Base-by-base conservation (phyloP, 2,329 filamentous ascomycete species). In the Beauveria caledonica region DNA sequence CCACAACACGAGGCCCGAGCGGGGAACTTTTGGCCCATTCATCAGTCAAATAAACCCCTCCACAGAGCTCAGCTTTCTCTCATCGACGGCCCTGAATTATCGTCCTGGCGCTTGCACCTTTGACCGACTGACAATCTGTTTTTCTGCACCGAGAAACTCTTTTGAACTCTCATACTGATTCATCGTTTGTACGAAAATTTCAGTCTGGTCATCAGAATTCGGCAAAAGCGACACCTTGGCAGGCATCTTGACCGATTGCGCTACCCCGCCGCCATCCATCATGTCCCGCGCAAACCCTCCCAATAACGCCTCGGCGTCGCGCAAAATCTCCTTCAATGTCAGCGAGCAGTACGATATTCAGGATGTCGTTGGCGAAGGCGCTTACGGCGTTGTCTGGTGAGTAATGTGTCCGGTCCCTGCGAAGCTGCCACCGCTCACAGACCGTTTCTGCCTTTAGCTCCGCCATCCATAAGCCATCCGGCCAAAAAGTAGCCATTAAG, bases 261-360 rank as follows among this genome's bases (percentile, higher is more conserved):
- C 61, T 60, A 55, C 62, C 63, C 54, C 60, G 62, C 54, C 60
- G 62, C 60, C 60, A 57, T 25, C 59, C 64, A 71, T 62, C 69
- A 84, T 85, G 82, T 85, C 82, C 71, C 82, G 82, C 69, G 70
- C 81, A 62, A 77, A 79, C 69, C 74, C 80, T 66, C 82, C 79
- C 69, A 85, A 79, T 73, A 81, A 80, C 74, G 76, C 81, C 62
- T 76, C 81, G 69, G 83, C 83, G 68, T 87, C 86, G 68, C 85
- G 94, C 73, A 99, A 97, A 84, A 99, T 99, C 74, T 97, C 92
- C 60, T 99, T 99, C 86, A 99, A 99, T 72, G 94, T 99, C 64
- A 97, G 92, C 71, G 94, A 99, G 76, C 94, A 99, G 76, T 99
- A 99, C 74, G 94, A 99, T 72, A 99, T 99, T 67, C 93, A 97